These are phyloP conservation scores for Gymnopilus junonius DNA, from an alignment of 768 basidiomycete species.

Conservation along the genomic window DNA sequence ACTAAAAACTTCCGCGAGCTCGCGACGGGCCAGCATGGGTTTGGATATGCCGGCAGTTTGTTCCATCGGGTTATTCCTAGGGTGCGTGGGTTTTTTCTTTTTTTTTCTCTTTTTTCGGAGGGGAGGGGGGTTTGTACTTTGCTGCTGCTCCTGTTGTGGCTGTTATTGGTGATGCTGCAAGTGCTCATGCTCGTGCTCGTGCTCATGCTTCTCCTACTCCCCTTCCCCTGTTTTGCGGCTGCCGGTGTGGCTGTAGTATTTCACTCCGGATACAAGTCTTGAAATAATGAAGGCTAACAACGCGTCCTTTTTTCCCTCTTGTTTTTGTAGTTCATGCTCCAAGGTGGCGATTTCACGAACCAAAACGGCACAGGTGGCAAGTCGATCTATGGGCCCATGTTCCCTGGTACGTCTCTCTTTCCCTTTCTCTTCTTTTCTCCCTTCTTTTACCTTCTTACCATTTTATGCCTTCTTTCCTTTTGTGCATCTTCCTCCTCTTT, in stretches of 20 bases:
- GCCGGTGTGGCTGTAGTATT: too few relatives aligned
- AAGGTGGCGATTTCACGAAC: conserved; percentile 85
- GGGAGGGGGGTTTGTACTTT: too few relatives aligned
- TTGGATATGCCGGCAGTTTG: conserved; percentile 68
- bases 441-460: too few relatives aligned
- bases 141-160: too few relatives aligned
- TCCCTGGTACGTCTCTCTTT: conserved; percentile 55
- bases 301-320: not conserved
- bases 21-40: conserved; percentile 66
- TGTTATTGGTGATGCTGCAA: too few relatives aligned
- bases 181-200: too few relatives aligned
- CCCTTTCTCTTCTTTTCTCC: not conserved
- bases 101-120: not conserved
- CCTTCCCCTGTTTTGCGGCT: too few relatives aligned
- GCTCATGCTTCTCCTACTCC: too few relatives aligned
- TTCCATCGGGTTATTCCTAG: conserved; percentile 80
- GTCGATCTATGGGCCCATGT: conserved; percentile 85
- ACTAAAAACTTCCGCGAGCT: conserved; percentile 82
- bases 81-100: conserved; percentile 37
- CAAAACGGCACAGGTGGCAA: conserved; percentile 82
- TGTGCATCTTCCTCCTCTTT: too few relatives aligned
- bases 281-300: too few relatives aligned
- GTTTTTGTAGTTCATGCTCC: conserved; percentile 70
- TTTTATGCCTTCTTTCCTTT: too few relatives aligned
- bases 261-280: too few relatives aligned